Evolutionary conservation across 2,329 filamentous ascomycete species (phyloP).

Genomic region (Aspergillus sp.): DNA sequence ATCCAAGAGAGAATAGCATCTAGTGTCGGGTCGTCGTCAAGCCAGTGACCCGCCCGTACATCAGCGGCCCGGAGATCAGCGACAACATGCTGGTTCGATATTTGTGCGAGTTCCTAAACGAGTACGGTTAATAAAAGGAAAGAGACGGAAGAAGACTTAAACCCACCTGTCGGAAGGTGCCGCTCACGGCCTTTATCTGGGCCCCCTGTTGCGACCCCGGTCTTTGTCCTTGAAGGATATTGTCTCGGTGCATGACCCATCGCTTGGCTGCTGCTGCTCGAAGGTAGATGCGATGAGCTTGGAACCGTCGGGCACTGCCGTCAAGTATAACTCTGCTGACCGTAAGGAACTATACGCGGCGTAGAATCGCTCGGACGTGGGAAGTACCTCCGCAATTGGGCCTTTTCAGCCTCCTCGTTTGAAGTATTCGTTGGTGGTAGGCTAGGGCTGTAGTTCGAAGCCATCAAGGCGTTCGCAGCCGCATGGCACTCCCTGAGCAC

Average conservation of each 20-base stretch:
- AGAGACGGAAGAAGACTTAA: neutral
- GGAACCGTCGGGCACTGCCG: constrained; percentile 59
- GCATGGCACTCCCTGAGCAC: constrained; percentile 56
- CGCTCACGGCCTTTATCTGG: constrained; percentile 50
- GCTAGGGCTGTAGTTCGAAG: constrained; percentile 52
- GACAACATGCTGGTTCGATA: constrained; percentile 59
- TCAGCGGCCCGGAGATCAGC: constrained; percentile 57
- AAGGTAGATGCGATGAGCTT: constrained; percentile 61
- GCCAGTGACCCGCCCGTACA: constrained; percentile 59
- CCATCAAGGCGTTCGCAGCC: constrained; percentile 56
- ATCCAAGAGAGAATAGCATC: constrained; percentile 50
- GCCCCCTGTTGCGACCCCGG: constrained; percentile 48
- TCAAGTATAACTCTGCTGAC: constrained; percentile 58
- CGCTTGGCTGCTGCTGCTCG: constrained; percentile 57
- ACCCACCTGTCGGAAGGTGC: constrained; percentile 49
- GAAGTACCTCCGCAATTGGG: constrained; percentile 55
- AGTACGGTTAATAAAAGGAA: neutral
- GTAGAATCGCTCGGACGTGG: constrained; percentile 17
- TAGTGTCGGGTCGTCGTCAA: constrained; percentile 60
- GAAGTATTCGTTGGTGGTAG: constrained; percentile 41
- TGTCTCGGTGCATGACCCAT: constrained; percentile 57
- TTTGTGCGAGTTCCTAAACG: constrained; percentile 54
- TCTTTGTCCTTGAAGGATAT: constrained; percentile 52
- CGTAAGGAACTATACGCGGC: constrained; percentile 8
- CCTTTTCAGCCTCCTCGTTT: constrained; percentile 55